These are phyloP conservation scores for Gynandropsis gynandra DNA, from an alignment of 345 rosid genomes.

Conservation along the genomic window DNA sequence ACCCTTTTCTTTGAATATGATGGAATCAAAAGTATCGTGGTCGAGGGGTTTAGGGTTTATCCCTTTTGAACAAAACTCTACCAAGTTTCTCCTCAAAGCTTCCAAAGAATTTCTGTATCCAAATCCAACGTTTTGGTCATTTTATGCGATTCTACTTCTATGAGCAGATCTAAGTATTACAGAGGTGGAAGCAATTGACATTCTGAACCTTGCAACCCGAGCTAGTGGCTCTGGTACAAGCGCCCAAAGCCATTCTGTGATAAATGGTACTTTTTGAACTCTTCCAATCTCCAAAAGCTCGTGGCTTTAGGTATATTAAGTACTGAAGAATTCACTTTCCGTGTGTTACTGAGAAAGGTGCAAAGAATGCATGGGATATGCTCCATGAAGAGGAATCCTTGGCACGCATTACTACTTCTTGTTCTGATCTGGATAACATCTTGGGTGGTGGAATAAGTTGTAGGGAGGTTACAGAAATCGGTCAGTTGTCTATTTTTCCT, in stretches of 20 bases:
- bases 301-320: constrained; percentile 7
- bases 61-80: not conserved
- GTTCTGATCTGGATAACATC: constrained; percentile 70
- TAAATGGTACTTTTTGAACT: constrained; percentile 39
- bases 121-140: not conserved
- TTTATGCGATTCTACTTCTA: not conserved
- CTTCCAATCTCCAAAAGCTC: not conserved
- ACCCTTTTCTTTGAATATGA: too few relatives aligned
- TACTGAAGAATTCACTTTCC: constrained; percentile 7
- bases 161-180: constrained; percentile 44
- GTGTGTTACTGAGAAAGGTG: constrained; percentile 35
- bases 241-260: constrained; percentile 27
- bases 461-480: constrained; percentile 90
- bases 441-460: constrained; percentile 88
- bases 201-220: constrained; percentile 40
- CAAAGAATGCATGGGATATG: constrained; percentile 91
- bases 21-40: not conserved
- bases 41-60: constrained; percentile 10
- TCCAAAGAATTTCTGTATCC: not conserved
- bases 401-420: constrained; percentile 65
- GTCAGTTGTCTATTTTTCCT: constrained; percentile 28
- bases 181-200: constrained; percentile 51
- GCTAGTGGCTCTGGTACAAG: constrained; percentile 13
- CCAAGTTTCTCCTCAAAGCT: not conserved
- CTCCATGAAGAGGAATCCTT: constrained; percentile 63